Percentiles rank a stretch among this genome's conserved stretches.
These are phyloP conservation scores for Termitomyces sp. DNA, from an alignment of 768 basidiomycete genomes.

Conservation along the genomic window DNA sequence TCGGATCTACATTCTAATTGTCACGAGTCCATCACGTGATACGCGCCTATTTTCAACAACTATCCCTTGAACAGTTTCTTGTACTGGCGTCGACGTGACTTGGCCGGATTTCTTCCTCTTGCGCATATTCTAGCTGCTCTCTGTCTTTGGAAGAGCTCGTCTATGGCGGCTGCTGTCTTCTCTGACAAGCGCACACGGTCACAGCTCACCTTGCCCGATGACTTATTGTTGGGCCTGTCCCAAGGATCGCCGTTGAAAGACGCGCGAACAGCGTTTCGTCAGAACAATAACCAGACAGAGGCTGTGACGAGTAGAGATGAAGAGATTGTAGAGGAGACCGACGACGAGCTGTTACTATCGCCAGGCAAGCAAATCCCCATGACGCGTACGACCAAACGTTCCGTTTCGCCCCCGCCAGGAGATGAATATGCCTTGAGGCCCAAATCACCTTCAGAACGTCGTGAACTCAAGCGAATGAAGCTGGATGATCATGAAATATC, in stretches of 20 bases:
- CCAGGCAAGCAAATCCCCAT: constrained; percentile 28
- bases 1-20: constrained; percentile 4
- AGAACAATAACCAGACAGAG: constrained; percentile 5
- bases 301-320: neutral
- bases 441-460: constrained; percentile 23
- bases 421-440: constrained; percentile 25
- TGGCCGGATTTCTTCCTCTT: neutral
- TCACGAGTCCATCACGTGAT: constrained; percentile 23
- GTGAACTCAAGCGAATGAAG: constrained; percentile 35
- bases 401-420: constrained; percentile 32
- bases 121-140: neutral
- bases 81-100: constrained; percentile 10
- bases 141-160: neutral
- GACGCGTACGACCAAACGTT: constrained; percentile 31
- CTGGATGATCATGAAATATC: constrained; percentile 18
- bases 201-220: constrained; percentile 44
- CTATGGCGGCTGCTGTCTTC: constrained; percentile 15
- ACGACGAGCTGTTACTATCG: constrained; percentile 47
- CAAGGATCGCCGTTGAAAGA: constrained; percentile 51
- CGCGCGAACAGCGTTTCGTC: constrained; percentile 36
- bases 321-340: constrained; percentile 28
- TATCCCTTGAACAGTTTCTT: neutral
- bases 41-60: constrained; percentile 26
- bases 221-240: constrained; percentile 38
- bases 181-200: constrained; percentile 46